Evolutionary conservation across 441 rosid genomes (phyloP), one percentile per base, ranked within the genome.

Genomic region (Eruca vesicaria): DNA sequence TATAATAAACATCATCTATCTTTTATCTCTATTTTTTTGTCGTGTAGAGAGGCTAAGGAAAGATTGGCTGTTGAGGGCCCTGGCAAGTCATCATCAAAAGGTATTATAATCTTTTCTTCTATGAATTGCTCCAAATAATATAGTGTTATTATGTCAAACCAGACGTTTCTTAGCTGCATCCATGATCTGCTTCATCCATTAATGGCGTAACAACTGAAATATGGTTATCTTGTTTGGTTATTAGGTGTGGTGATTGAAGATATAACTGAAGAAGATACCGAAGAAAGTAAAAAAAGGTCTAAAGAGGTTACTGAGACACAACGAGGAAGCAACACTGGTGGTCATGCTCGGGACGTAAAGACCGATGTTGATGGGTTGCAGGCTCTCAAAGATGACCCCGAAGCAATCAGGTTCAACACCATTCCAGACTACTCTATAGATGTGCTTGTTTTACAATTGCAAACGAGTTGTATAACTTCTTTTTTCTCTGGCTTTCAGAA

Each of bases 201-300:
- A 35, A 18, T 16, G 23, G 7, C 20, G 4, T n/a, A 66, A 36
- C 50, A 59, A 8, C 64, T 78, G 66, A 72, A 11, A 9, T 8
- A n/a, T 28, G 26, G 35, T 45, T 60, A 59, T 21, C 64, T 20
- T 79, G 53, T 18, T 62, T 82, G 68, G 74, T 71, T 78, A 23
- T 55, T 71, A 93, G 97, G 86, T 73, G 76, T 90, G 74, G 80
- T 83, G 64, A 88, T 93, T 79, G 97, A 93, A 88, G 98, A 93
- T 63, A 87, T 91, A 78, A 88, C 88, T 66, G 97, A 89, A 83
- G 90, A 88, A 75, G 76, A 12, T 69, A 43, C 80, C 41, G 77
- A 66, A 66, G 82, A 68, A 57, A 80, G 41, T 73, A 60, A 58
- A 78, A 81, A 73, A 43, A 31, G 75, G 53, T 74, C 83, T 18